These are phyloP conservation scores for Singerocomus rubriflavus DNA, from an alignment of 1,284 basidiomycete species.

Conservation along the genomic window DNA sequence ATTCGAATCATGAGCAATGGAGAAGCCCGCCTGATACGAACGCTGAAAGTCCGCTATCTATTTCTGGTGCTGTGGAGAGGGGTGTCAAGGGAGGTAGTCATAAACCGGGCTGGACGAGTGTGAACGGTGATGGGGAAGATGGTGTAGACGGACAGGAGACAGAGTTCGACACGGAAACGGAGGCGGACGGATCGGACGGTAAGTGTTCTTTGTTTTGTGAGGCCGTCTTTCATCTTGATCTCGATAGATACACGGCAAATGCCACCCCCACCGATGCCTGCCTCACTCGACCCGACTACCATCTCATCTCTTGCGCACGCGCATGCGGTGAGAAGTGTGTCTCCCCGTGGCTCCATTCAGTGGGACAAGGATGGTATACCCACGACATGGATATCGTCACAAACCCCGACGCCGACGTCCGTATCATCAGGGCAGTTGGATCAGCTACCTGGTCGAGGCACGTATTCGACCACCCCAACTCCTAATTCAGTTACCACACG, in stretches of 20 bases:
- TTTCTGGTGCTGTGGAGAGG: conserved; percentile 4
- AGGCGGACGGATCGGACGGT: conserved; percentile 31
- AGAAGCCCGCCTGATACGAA: conserved; percentile 12
- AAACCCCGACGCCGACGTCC: conserved; percentile 1
- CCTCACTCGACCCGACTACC: conserved; percentile 38
- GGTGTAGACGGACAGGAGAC: conserved; percentile 29
- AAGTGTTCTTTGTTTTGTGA: conserved; percentile 11
- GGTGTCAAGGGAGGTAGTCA: background rate
- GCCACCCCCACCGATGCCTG: conserved; percentile 48
- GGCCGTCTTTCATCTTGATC: conserved; percentile 5
- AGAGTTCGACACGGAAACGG: conserved; percentile 34
- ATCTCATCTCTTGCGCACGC: conserved; percentile 30
- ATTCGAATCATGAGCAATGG: conserved; percentile 13
- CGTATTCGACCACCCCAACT: background rate
- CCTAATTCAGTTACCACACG: background rate
- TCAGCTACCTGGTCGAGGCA: conserved; percentile 9
- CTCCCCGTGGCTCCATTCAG: conserved; percentile 17
- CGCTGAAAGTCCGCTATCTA: conserved; percentile 22
- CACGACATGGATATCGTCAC: conserved; percentile 12
- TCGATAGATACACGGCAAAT: conserved; percentile 35
- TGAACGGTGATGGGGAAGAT: conserved; percentile 16
- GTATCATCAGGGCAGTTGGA: conserved; percentile 1
- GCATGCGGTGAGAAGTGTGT: conserved; percentile 14
- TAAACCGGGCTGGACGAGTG: background rate
- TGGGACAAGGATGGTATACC: conserved; percentile 17